Evolutionary conservation across 2,329 filamentous ascomycete species (phyloP), one percentile per base, ranked within the genome.

Genomic region (Sarocladium brachiariae): DNA sequence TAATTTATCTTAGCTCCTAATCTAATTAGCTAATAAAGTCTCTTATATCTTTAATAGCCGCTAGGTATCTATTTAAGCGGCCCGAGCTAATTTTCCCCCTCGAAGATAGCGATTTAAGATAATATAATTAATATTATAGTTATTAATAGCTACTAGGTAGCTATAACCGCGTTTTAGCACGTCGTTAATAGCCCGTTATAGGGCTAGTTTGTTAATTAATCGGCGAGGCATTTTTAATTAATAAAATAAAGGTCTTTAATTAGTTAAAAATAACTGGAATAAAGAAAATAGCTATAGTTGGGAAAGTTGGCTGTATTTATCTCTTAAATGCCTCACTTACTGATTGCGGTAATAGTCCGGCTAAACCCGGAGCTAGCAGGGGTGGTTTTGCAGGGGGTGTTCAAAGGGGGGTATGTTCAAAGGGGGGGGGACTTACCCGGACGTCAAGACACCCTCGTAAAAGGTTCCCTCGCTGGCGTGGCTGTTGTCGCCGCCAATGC

Each of bases 401-500:
- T 31, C 30, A 31, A n/a, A n/a, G n/a, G n/a, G n/a, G n/a, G n/a
- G n/a, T n/a, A n/a, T n/a, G n/a, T n/a, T n/a, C n/a, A n/a, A n/a
- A n/a, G n/a, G n/a, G n/a, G n/a, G n/a, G n/a, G n/a, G n/a, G n/a
- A n/a, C n/a, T n/a, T n/a, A n/a, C 1, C 80, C 79, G 0, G 70
- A 65, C 13, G 80, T 84, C 78, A 85, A 81, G 21, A 77, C 80
- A 21, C 81, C 81, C 63, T 85, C 81, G 62, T 84, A 81, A 58
- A 81, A 82, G 1, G 80, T 84, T 23, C 81, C 81, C 59, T 83
- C 77, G 1, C 71, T 81, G 43, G 75, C 58, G 56, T 69, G 66
- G 59, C 77, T 81, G 65, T 82, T 86, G 57, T 85, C 82, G 7
- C 82, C 82, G n/a, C 82, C 82, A 50, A 84, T 83, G n/a, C 82